Base-by-base conservation (phyloP, 192 early-diverging fungal genomes). In the Podochytrium sp. region DNA sequence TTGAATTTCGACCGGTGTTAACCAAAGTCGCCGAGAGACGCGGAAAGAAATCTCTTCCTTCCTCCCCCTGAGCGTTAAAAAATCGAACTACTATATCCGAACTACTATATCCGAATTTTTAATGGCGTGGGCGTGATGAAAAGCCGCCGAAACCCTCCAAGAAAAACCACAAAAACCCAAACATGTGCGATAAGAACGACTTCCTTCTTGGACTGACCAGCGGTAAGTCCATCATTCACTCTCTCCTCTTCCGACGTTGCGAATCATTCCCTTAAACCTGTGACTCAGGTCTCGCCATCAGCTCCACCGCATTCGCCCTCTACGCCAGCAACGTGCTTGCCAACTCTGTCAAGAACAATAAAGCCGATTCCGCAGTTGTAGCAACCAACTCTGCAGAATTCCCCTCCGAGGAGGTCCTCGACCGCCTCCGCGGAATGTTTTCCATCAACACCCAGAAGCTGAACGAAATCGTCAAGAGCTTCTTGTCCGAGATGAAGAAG, bases 171-270 rank as follows among this genome's bases (percentile, higher is more conserved):
- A 55, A 55, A 55, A 55, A 55, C 52, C 10, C 5, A 7, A 55
- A 20, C 64, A 66, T 42, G 64, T 4, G 20, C 5, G 38, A 30
- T 18, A 66, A 40, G 40, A 49, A 32, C 5, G 38, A 61, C 71
- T 82, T 82, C 65, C 57, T 76, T 2, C 79, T 82, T 50, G 81
- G 81, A 7, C 71, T 82, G 7, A 79, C 81, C 39, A 79, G 77
- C 27, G 81, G 81, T 57, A 39, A n/a, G 3, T 14, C 55, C n/a
- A n/a, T n/a, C n/a, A n/a, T n/a, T n/a, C n/a, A n/a, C n/a, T n/a
- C n/a, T n/a, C n/a, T n/a, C n/a, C n/a, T n/a, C n/a, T n/a, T n/a
- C n/a, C n/a, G n/a, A n/a, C n/a, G n/a, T n/a, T n/a, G n/a, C n/a
- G n/a, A n/a, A n/a, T 39, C 29, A 39, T 38, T 18, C 16, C 32